Percentiles rank a stretch among this genome's conserved stretches.
Conservation (phyloP, 73 alveolate genomes). For the Paramecium sonneborni region DNA sequence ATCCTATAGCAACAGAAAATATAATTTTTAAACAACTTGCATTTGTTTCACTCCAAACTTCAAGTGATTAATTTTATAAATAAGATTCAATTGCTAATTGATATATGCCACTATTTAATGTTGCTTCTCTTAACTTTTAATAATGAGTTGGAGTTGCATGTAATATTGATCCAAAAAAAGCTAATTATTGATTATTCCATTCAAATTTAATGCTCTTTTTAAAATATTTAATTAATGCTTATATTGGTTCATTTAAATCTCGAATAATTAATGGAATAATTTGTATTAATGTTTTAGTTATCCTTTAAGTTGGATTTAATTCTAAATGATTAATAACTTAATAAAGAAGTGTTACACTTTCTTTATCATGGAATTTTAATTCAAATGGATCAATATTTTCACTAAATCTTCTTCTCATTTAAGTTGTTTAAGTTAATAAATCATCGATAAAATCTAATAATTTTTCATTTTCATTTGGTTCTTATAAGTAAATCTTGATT, state of each 20-base stretch:
- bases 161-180: not conserved
- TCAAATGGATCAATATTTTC: constrained; percentile 20
- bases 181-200: not conserved
- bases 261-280: constrained; percentile 26
- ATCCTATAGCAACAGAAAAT: not conserved
- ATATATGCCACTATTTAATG: not conserved
- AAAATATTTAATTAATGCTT: not conserved
- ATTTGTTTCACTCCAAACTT: not conserved
- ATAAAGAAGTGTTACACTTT: not conserved
- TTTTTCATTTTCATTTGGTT: constrained; percentile 4
- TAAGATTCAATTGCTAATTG: not conserved
- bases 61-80: not conserved
- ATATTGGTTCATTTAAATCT: not conserved
- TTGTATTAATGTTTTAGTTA: not conserved
- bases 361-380: not conserved
- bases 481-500: not conserved
- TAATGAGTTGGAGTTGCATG: constrained; percentile 36
- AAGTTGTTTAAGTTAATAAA: not conserved
- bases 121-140: not conserved
- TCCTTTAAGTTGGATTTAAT: not conserved
- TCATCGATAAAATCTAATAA: constrained; percentile 37
- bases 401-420: constrained; percentile 40
- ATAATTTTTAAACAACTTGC: constrained; percentile 3
- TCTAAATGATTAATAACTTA: not conserved
- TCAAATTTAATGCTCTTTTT: not conserved